Conservation (phyloP, 176 grass and related monocot genomes). For the Rhynchospora tenuis region DNA sequence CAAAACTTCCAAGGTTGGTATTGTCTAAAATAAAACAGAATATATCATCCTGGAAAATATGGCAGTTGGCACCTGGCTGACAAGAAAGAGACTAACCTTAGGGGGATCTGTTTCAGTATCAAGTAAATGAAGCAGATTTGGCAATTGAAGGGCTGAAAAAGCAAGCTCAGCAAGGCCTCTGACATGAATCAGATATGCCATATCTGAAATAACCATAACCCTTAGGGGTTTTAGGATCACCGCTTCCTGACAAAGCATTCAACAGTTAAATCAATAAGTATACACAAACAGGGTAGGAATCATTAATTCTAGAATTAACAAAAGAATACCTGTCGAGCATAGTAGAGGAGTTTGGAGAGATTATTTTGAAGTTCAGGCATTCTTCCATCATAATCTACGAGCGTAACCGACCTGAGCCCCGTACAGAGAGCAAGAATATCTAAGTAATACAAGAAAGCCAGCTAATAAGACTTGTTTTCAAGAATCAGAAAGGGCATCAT, state of each 20-base stretch:
- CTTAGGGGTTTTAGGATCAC: constrained; percentile 51
- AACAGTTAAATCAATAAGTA: neutral
- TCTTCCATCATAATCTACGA: constrained; percentile 40
- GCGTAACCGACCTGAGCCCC: constrained; percentile 28
- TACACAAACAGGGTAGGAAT: neutral
- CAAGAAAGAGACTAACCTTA: constrained; percentile 36
- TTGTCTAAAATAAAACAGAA: neutral
- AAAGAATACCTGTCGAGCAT: constrained; percentile 27
- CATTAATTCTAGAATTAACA: neutral
- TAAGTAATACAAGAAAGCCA: neutral
- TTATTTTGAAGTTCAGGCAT: constrained; percentile 42
- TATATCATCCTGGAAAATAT: neutral
- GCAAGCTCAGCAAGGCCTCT: constrained; percentile 62
- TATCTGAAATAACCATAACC: constrained; percentile 73
- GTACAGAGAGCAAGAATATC: constrained; percentile 44
- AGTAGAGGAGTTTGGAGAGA: constrained; percentile 27
- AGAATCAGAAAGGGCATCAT: neutral
- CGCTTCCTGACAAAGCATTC: constrained; percentile 41
- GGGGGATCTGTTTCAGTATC: constrained; percentile 54
- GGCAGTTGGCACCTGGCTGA: neutral
- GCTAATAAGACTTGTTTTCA: neutral
- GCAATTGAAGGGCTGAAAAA: constrained; percentile 38
- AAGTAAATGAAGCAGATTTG: constrained; percentile 49
- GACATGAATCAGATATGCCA: constrained; percentile 65
- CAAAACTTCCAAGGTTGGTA: neutral